These are phyloP conservation scores for Entoloma clypeatum DNA, from an alignment of 1,284 basidiomycete genomes.

Conservation along the genomic window DNA sequence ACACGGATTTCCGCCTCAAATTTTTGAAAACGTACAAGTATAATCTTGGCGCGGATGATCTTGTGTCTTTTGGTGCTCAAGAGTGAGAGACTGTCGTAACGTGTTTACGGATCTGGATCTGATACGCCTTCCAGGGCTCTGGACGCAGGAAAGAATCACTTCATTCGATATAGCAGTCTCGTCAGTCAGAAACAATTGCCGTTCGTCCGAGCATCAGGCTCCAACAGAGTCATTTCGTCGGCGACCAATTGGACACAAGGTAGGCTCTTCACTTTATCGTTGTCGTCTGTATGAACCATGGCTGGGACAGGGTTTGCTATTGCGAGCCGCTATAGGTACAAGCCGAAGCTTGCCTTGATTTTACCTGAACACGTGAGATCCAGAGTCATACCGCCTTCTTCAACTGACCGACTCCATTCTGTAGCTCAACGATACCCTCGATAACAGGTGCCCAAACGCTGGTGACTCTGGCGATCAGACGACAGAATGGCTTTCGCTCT, in stretches of 20 bases:
- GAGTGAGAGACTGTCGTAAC: slow-evolving; percentile 48
- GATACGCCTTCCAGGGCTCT: slow-evolving; percentile 47
- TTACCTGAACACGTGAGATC: slow-evolving; percentile 45
- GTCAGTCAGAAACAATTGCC: slow-evolving; percentile 45
- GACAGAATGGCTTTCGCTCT: slow-evolving; percentile 51
- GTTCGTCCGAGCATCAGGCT: slow-evolving; percentile 65
- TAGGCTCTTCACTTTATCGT: no score
- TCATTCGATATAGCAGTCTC: slow-evolving; percentile 48
- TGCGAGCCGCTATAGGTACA: slow-evolving; percentile 38
- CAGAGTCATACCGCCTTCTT: no score
- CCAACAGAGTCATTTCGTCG: slow-evolving; percentile 60
- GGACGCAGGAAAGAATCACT: slow-evolving; percentile 46
- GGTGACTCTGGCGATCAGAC: slow-evolving; percentile 43
- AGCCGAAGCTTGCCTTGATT: slow-evolving; percentile 49
- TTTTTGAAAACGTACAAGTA: slow-evolving; percentile 67
- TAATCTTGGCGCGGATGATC: slow-evolving; percentile 52
- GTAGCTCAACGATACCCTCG: slow-evolving; percentile 70
- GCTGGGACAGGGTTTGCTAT: slow-evolving; percentile 45
- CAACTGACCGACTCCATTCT: slow-evolving; percentile 5
- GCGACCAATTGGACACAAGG: slow-evolving; percentile 72
- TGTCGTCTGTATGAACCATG: slow-evolving; percentile 1
- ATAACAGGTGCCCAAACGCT: slow-evolving; percentile 67
- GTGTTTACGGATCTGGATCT: slow-evolving; percentile 7
- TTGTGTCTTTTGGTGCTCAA: slow-evolving; percentile 66
- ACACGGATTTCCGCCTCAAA: slow-evolving; percentile 44